These are phyloP conservation scores for Aristolochia californica DNA, from an alignment of 164 flowering plant genomes.

Conservation along the genomic window DNA sequence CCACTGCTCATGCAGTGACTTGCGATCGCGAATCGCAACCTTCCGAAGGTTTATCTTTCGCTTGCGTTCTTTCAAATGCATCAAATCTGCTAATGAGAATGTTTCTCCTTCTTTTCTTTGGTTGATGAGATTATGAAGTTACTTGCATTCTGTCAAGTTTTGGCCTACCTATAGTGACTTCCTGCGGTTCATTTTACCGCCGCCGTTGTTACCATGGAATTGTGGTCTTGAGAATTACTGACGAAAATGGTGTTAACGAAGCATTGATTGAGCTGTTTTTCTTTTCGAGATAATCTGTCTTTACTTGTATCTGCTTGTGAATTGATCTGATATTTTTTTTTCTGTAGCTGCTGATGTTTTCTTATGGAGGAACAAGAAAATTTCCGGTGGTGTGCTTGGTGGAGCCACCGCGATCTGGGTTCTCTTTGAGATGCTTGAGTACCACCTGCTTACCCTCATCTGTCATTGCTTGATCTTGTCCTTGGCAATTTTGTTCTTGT, in stretches of 20 bases:
- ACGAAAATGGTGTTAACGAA: neutral
- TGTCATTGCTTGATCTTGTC: slow-evolving; percentile 58
- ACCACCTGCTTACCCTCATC: slow-evolving; percentile 65
- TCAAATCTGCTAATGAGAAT: too few species aligned
- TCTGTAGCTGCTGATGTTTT: slow-evolving; percentile 81
- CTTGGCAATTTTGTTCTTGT: slow-evolving; percentile 59
- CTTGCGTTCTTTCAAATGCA: too few species aligned
- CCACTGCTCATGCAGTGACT: too few species aligned
- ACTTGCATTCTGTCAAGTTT: neutral
- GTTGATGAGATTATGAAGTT: too few species aligned
- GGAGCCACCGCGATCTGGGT: slow-evolving; percentile 75
- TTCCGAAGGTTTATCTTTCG: too few species aligned
- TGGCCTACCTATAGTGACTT: neutral
- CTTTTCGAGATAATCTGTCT: neutral
- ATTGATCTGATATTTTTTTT: neutral
- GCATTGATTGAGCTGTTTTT: neutral
- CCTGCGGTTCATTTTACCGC: neutral
- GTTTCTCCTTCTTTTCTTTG: too few species aligned
- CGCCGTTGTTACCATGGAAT: neutral
- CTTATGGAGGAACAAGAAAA: slow-evolving; percentile 91
- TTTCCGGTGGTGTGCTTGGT: slow-evolving; percentile 63
- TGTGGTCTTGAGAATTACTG: neutral
- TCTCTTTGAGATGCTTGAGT: slow-evolving; percentile 74
- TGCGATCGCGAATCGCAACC: too few species aligned
- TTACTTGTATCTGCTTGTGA: neutral